phyloP scores from a whole-genome alignment of 2,329 filamentous ascomycete species.

The Metarhizium brunneum region DNA sequence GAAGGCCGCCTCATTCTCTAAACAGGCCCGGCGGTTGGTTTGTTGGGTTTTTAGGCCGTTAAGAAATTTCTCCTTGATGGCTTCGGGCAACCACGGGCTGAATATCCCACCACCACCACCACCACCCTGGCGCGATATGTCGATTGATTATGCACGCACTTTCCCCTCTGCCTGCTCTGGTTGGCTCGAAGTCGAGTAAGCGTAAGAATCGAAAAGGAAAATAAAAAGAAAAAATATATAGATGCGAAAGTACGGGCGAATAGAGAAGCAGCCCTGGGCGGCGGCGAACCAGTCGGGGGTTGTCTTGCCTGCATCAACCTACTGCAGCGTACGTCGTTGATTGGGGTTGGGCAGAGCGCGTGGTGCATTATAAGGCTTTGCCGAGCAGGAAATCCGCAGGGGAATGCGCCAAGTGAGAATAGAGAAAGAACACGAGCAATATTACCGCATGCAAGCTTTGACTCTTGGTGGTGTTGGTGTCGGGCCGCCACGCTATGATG shows the following conservation, averaged over 20 bases:
- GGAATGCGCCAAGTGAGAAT: background rate
- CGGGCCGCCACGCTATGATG: slow-evolving; percentile 2
- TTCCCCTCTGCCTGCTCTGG: background rate
- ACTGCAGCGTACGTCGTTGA: slow-evolving; percentile 10
- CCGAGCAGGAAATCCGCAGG: background rate
- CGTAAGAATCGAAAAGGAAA: background rate
- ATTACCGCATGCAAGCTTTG: background rate
- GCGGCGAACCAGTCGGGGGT: slow-evolving; percentile 13
- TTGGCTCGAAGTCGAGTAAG: background rate
- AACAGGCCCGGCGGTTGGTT: slow-evolving; percentile 12
- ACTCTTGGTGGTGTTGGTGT: background rate
- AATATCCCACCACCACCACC: background rate
- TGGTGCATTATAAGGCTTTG: background rate
- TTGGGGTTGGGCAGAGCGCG: slow-evolving; percentile 7
- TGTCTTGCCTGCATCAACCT: slow-evolving; percentile 14
- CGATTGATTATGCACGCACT: background rate
- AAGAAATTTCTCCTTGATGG: slow-evolving; percentile 6
- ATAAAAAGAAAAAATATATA: too few relatives aligned
- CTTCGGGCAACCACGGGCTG: background rate
- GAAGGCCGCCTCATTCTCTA: slow-evolving; percentile 22
- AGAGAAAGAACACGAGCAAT: background rate
- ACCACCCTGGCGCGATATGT: background rate
- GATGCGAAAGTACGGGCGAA: background rate
- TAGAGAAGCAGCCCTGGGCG: slow-evolving; percentile 7
- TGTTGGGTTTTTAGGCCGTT: slow-evolving; percentile 15